Conservation (phyloP, 352 stramenopile species). For the Globisporangium heterothallicum region DNA sequence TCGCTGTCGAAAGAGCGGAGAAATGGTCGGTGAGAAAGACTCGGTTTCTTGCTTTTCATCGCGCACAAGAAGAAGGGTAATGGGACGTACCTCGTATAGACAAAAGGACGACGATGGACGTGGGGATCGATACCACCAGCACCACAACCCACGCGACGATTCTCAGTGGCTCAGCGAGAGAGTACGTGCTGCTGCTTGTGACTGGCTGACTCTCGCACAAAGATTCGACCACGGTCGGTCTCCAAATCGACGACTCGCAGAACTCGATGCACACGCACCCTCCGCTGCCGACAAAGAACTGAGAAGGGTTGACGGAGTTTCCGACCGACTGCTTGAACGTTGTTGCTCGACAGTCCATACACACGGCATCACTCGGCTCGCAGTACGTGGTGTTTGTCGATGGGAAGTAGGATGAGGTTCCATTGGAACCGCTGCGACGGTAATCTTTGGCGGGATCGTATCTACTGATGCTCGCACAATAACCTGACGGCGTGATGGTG, state of each 20-base stretch:
- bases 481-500: conserved; percentile 28
- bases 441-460: conserved; percentile 25
- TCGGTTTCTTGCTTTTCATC: not conserved
- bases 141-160: conserved; percentile 8
- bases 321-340: not conserved
- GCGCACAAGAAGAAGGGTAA: not conserved
- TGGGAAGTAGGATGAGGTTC: conserved; percentile 30
- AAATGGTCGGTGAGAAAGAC: not conserved
- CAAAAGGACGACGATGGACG: conserved; percentile 2
- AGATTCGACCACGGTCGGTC: conserved; percentile 8
- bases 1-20: not conserved
- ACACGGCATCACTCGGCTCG: conserved; percentile 20
- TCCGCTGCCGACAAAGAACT: conserved; percentile 22
- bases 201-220: conserved; percentile 14
- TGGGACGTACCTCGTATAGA: conserved; percentile 9
- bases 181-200: conserved; percentile 1
- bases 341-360: conserved; percentile 16
- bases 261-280: conserved; percentile 34
- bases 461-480: conserved; percentile 23
- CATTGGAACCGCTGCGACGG: conserved; percentile 14
- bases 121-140: conserved; percentile 3
- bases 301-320: conserved; percentile 11
- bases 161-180: not conserved
- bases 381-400: conserved; percentile 52
- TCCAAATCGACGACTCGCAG: conserved; percentile 29